Percentiles rank a stretch among this genome's conserved stretches.
phyloP scores from a whole-genome alignment of 106 monocot species.

The Dendrobium nobile region DNA sequence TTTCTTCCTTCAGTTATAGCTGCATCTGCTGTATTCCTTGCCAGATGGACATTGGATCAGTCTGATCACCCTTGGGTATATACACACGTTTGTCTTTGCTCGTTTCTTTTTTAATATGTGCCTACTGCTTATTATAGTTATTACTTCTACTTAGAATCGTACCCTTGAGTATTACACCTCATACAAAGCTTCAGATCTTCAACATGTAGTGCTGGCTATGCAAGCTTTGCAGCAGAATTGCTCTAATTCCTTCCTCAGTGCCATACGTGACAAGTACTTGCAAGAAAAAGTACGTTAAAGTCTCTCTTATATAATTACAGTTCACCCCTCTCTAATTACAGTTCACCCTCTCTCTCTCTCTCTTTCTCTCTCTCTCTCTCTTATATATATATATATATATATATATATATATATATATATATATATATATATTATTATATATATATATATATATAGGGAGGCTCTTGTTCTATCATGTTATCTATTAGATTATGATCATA shows the following conservation, averaged over 20 bases:
- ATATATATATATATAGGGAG: too few relatives aligned
- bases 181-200: conserved; percentile 63
- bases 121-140: not conserved
- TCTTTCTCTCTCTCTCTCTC: too few relatives aligned
- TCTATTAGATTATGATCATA: too few relatives aligned
- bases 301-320: not conserved
- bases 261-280: conserved; percentile 80
- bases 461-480: too few relatives aligned
- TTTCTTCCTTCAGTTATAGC: conserved; percentile 76
- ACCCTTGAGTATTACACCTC: conserved; percentile 74
- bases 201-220: conserved; percentile 35
- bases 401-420: too few relatives aligned
- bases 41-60: conserved; percentile 86
- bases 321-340: too few relatives aligned
- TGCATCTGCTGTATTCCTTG: conserved; percentile 84
- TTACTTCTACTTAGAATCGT: conserved; percentile 34
- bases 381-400: too few relatives aligned
- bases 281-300: conserved; percentile 49
- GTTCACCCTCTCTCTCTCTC: too few relatives aligned
- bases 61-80: conserved; percentile 73
- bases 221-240: conserved; percentile 59
- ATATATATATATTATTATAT: too few relatives aligned
- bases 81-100: not conserved
- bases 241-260: conserved; percentile 45
- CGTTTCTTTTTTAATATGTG: not conserved